These are phyloP conservation scores for Hyaloscypha hepaticicola DNA, from an alignment of 495 filamentous ascomycete species.

Conservation along the genomic window DNA sequence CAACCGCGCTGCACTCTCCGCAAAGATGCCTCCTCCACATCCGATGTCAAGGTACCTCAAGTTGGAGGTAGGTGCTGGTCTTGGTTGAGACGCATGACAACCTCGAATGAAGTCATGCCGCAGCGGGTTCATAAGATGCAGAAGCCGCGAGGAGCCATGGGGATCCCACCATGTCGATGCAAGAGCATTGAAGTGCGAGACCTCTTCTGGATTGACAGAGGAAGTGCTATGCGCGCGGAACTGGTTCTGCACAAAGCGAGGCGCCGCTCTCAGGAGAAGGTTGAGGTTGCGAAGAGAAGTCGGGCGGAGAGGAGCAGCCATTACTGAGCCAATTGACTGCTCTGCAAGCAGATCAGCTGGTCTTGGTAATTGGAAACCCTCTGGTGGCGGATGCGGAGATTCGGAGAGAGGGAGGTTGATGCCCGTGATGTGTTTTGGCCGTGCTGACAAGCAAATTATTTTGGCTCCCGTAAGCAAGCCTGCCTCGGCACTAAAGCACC, in stretches of 20 bases:
- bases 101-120: conserved; percentile 85
- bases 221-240: conserved; percentile 48
- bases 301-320: conserved; percentile 20
- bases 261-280: conserved; percentile 31
- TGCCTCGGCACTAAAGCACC: conserved; percentile 1
- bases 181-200: conserved; percentile 91
- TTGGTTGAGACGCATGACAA: conserved; percentile 56
- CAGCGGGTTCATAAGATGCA: conserved; percentile 97
- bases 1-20: conserved; percentile 84
- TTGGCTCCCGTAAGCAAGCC: conserved; percentile 21
- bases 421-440: background rate
- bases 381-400: background rate
- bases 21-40: conserved; percentile 95
- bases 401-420: background rate
- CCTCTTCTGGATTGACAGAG: conserved; percentile 79
- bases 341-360: background rate
- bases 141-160: conserved; percentile 83
- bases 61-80: conserved; percentile 29
- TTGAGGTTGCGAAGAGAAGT: conserved; percentile 32
- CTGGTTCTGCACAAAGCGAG: conserved; percentile 30
- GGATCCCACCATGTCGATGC: conserved; percentile 98
- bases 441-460: conserved; percentile 23
- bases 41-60: conserved; percentile 86
- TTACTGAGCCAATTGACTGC: background rate
- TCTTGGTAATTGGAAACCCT: background rate